Evolutionary conservation across 2,329 filamentous ascomycete species (phyloP).

Genomic region (Periconia digitata): DNA sequence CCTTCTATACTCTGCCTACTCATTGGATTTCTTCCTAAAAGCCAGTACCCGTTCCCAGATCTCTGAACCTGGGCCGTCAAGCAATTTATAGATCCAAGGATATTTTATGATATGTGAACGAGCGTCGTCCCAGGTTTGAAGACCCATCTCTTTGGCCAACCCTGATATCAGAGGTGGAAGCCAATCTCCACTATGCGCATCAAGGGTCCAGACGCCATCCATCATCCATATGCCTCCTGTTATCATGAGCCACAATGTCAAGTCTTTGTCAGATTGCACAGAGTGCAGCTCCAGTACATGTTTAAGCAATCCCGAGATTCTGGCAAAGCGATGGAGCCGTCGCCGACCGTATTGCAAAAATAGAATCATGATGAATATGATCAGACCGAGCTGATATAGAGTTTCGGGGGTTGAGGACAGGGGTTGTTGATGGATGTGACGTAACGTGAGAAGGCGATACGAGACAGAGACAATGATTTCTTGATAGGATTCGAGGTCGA

Average conservation of each 20-base stretch:
- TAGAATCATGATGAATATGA: constrained; percentile 4
- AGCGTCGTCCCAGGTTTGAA: background rate
- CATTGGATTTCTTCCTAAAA: too few species aligned
- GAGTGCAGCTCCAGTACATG: background rate
- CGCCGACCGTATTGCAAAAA: constrained; percentile 3
- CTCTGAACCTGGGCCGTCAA: background rate
- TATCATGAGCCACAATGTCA: constrained; percentile 1
- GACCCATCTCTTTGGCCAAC: background rate
- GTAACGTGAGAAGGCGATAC: constrained; percentile 1
- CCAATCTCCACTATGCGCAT: background rate
- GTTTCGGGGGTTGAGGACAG: background rate
- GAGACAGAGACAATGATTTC: constrained; percentile 1
- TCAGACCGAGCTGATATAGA: constrained; percentile 3
- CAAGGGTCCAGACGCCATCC: background rate
- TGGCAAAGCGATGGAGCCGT: background rate
- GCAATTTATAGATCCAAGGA: background rate
- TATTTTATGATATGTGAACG: background rate
- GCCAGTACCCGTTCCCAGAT: background rate
- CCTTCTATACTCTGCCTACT: too few species aligned
- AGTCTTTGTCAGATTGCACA: background rate
- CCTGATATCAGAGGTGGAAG: background rate
- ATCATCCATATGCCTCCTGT: background rate
- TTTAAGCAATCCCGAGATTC: background rate
- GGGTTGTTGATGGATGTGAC: background rate
- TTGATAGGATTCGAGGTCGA: constrained; percentile 4